phyloP scores from a whole-genome alignment of 768 basidiomycete species.

The Hebeloma cylindrosporum region DNA sequence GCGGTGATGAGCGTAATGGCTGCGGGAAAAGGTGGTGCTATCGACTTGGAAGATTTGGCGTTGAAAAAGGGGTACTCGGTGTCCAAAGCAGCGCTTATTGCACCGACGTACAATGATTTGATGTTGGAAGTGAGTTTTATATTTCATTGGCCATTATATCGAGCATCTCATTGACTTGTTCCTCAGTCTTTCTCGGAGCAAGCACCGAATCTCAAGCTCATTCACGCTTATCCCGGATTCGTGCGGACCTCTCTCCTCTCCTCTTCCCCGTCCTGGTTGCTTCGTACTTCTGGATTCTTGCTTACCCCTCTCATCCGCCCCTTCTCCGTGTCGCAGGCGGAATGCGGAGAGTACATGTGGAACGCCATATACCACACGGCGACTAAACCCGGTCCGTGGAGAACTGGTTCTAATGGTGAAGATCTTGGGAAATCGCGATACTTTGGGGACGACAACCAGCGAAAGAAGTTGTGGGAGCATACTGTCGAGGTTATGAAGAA shows the following conservation, averaged over 20 bases:
- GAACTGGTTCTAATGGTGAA: constrained; percentile 34
- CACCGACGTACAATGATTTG: constrained; percentile 50
- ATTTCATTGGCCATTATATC: not conserved
- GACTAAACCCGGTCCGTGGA: constrained; percentile 27
- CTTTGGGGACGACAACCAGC: constrained; percentile 36
- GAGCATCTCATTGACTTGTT: not conserved
- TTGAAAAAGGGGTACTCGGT: constrained; percentile 45
- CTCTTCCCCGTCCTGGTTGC: constrained; percentile 25
- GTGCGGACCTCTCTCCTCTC: constrained; percentile 35
- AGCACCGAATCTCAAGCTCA: constrained; percentile 35
- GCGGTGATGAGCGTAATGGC: constrained; percentile 48
- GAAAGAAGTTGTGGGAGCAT: constrained; percentile 39
- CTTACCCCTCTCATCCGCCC: constrained; percentile 23
- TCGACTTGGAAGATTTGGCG: constrained; percentile 49
- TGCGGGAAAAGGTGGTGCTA: constrained; percentile 28
- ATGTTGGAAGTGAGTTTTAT: constrained; percentile 44
- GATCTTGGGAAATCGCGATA: constrained; percentile 36
- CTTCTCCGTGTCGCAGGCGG: constrained; percentile 23
- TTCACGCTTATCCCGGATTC: constrained; percentile 36
- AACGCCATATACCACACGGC: constrained; percentile 27
- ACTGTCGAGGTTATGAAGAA: constrained; percentile 19
- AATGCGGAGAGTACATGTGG: constrained; percentile 41
- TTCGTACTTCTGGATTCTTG: constrained; percentile 24
- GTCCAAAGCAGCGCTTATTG: constrained; percentile 30
- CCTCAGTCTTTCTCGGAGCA: constrained; percentile 31